Evolutionary conservation across 2,329 filamentous ascomycete species (phyloP), one percentile per base, ranked within the genome.

Genomic region (Clonostachys solani): DNA sequence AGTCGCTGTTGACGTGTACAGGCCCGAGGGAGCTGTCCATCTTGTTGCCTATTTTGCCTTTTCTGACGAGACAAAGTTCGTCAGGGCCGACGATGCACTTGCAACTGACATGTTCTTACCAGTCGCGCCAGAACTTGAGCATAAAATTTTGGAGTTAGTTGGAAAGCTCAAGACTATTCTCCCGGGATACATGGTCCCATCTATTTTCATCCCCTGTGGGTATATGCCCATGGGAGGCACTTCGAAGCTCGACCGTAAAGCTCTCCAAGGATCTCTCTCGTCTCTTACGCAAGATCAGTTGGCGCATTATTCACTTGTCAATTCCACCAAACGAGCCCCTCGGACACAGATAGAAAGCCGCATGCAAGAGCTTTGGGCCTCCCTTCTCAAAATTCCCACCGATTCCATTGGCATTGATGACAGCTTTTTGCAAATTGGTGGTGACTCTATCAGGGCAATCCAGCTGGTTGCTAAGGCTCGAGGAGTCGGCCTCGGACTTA

Each of bases 1-100:
- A 12, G 56, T 60, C 8, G 56, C 56, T 4, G 63, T 55, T 5
- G 74, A 77, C 47, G 69, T 73, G 17, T n/a, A 29, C 42, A 43
- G 33, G 17, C 23, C 73, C 17, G 56, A 61, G 1, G 58, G 58
- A 16, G 72, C 73, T 50, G 78, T 74, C 0, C 55, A 60, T 15
- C 42, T 48, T 9, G 46, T 45, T 8, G 37, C 46, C 6, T 48
- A 48, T 23, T 42, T 48, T 18, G n/a, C 19, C 12, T 42, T 46
- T 16, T 29, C 12, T 16, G 29, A 36, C 33, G 16, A 45, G 33
- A 36, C 33, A 15, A 16, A 16, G 6, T n/a, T 23, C 13, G 5
- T 29, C 6, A 16, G 13, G 2, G 19, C 33, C 17, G 23, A 23
- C 12, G 18, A 10, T 29, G 8, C 23, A 7, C 5, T 33, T 33